Base-by-base conservation (phyloP, 164 flowering plant genomes). In the Chimonanthus salicifolius region DNA sequence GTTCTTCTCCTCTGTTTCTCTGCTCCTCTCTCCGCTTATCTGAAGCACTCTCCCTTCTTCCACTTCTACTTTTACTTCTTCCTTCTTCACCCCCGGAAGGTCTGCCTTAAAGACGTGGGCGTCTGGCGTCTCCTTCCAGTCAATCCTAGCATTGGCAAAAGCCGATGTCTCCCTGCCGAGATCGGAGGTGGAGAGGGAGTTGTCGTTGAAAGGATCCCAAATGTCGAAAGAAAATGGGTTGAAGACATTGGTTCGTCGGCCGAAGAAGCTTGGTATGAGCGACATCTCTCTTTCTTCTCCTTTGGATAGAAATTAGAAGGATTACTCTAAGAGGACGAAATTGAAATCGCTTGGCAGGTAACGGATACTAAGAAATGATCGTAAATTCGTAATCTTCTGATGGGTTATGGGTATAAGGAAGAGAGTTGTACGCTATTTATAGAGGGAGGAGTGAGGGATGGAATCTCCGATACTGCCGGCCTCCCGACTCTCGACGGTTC, bases 91-190 rank as follows among this genome's bases (percentile, higher is more conserved):
- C 21, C 86, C 86, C 6, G 87, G 87, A 1, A 84, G 71, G 20
- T 84, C 83, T 2, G 81, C 85, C 48, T 76, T 84, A 82, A 82
- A 84, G 43, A 84, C 70, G 47, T 84, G 87, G 0, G 82, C 83
- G 48, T 80, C 80, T 5, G 81, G 81, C 20, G 85, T 84, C 64
- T 84, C 84, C 74, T 78, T 80, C 87, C 87, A 84, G 16, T 84
- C 86, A 9, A 83, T 72, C 5, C 69, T 58, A 2, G 81, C 58
- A 67, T 70, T 72, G 4, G 74, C 80, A 7, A 82, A 64, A 7
- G 75, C 70, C 6, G 84, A 33, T 0, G 73, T 64, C n/a, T 66
- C 54, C 80, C 83, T 60, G 78, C 50, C 13, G 64, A 46, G 4
- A 7, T 64, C 49, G 15, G 67, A 11, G 16, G 11, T 6, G 33